A percentile compares a stretch with the other conserved stretches of the same genome.
phyloP scores from a whole-genome alignment of 148 eudicot species.

The Cornus suecica region DNA sequence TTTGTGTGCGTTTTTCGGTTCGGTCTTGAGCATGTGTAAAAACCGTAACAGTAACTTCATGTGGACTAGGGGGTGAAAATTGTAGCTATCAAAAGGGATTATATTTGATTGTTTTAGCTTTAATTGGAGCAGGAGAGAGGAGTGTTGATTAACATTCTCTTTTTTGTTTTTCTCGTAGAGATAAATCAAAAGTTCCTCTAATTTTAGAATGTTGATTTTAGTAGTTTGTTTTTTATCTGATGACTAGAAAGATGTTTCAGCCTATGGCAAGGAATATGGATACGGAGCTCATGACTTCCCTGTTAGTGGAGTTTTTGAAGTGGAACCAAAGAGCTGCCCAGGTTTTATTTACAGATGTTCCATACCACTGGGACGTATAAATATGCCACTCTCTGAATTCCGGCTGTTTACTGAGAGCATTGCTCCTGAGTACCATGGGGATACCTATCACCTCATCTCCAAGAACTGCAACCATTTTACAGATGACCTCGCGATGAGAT shows the following conservation, averaged over 20 bases:
- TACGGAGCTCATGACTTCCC: constrained; percentile 81
- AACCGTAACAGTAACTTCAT: too few relatives aligned
- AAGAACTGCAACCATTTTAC: constrained; percentile 86
- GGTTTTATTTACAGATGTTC: constrained; percentile 69
- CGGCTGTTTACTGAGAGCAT: constrained; percentile 51
- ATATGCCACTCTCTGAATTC: constrained; percentile 56
- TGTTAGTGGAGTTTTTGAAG: constrained; percentile 79
- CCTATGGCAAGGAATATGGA: constrained; percentile 82
- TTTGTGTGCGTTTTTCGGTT: too few relatives aligned
- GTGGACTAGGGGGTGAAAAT: neutral
- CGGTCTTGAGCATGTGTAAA: too few relatives aligned
- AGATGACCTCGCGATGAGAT: constrained; percentile 52
- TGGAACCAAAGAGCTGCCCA: constrained; percentile 74
- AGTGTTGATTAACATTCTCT: neutral
- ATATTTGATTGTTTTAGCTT: neutral
- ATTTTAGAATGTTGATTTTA: neutral
- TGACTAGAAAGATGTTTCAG: constrained; percentile 25
- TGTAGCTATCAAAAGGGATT: neutral
- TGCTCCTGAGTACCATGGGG: constrained; percentile 76
- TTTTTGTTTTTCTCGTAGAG: too few relatives aligned
- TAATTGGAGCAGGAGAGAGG: neutral
- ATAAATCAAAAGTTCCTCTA: neutral
- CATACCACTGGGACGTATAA: constrained; percentile 45
- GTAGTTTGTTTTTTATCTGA: constrained; percentile 1
- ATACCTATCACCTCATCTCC: constrained; percentile 76